A percentile compares a stretch with the other conserved stretches of the same genome.
Conservation (phyloP, 73 alveolate genomes). For the Paramecium bursaria region DNA sequence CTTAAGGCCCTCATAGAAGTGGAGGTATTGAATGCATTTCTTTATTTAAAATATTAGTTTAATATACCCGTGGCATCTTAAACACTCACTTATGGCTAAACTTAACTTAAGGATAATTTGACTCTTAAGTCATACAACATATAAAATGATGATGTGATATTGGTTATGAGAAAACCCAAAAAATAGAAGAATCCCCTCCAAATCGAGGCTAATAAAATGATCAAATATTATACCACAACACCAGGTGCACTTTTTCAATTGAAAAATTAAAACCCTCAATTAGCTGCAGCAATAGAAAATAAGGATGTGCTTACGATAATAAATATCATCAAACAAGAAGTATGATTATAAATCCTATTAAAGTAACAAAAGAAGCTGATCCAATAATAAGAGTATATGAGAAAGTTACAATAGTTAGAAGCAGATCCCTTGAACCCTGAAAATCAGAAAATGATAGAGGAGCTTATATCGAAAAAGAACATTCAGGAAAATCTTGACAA, state of each 20-base stretch:
- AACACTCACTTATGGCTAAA: constrained; percentile 50
- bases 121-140: constrained; percentile 59
- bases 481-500: constrained; percentile 85
- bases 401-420: constrained; percentile 54
- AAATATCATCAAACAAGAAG: background rate
- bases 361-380: constrained; percentile 34
- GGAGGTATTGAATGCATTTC: constrained; percentile 46
- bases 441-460: constrained; percentile 85
- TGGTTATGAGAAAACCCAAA: background rate
- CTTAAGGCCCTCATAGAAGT: constrained; percentile 71
- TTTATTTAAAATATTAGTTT: background rate
- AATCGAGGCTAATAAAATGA: constrained; percentile 16
- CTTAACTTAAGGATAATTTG: constrained; percentile 12
- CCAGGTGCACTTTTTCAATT: constrained; percentile 20
- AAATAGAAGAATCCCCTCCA: background rate
- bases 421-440: constrained; percentile 84
- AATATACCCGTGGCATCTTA: constrained; percentile 65
- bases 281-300: constrained; percentile 56
- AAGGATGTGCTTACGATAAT: background rate
- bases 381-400: constrained; percentile 10
- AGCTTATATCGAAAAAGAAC: constrained; percentile 78
- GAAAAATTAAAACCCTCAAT: constrained; percentile 65
- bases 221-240: background rate
- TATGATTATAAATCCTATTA: background rate
- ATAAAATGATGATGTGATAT: constrained; percentile 70